Conservation (phyloP, 2,329 filamentous ascomycete species). For the Botrytis aclada region DNA sequence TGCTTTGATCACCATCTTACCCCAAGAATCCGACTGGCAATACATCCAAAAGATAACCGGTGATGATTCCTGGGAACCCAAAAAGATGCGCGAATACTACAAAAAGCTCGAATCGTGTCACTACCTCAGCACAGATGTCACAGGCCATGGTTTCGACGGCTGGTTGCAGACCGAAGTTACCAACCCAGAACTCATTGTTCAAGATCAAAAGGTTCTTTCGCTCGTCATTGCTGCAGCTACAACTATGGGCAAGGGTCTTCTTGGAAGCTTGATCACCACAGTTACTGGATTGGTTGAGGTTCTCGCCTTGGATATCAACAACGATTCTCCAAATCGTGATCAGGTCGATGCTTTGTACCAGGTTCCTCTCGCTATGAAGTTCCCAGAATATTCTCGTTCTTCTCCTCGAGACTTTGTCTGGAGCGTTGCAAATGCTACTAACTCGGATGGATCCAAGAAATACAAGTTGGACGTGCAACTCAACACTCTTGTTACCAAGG, state of each 20-base stretch:
- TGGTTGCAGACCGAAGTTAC: conserved; percentile 35
- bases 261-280: neutral
- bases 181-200: conserved; percentile 20
- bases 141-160: conserved; percentile 31
- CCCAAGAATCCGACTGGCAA: conserved; percentile 30
- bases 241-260: neutral
- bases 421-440: conserved; percentile 22
- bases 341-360: conserved; percentile 29
- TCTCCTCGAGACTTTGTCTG: conserved; percentile 28
- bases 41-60: conserved; percentile 30
- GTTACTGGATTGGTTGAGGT: conserved; percentile 15
- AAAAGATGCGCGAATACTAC: conserved; percentile 45
- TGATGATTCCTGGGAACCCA: conserved; percentile 32
- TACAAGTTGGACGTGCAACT: conserved; percentile 19
- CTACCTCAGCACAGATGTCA: conserved; percentile 40
- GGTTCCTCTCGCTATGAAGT: conserved; percentile 31
- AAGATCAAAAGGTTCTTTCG: conserved; percentile 24
- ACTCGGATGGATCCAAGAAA: conserved; percentile 23
- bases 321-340: conserved; percentile 27
- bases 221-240: neutral
- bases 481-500: conserved; percentile 41
- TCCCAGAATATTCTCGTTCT: conserved; percentile 22
- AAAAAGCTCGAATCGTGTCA: conserved; percentile 44
- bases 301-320: conserved; percentile 31
- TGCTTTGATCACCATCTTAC: conserved; percentile 26